Evolutionary conservation across 352 stramenopile species (phyloP), one percentile per base, ranked within the genome.

Genomic region (Globisporangium rhizosaccharum): DNA sequence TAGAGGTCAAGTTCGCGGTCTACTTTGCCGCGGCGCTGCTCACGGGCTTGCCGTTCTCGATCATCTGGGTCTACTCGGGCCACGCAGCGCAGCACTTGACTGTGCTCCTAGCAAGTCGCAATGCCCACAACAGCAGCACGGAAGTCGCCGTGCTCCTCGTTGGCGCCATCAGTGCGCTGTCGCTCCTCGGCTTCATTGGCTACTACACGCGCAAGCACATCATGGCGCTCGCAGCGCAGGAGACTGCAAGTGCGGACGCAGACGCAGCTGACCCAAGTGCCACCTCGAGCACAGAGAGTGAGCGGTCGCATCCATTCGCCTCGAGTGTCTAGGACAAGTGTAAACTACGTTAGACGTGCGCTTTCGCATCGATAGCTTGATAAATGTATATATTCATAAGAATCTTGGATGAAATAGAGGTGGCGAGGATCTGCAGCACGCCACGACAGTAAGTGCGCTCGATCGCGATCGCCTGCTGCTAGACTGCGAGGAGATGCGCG

Each of bases 31-130:
- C 83, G 8, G 81, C 80, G 46, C 56, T 93, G 46, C 44, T 90
- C 30, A 88, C 82, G 3, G 83, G 83, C 0, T 55, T 90, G 6
- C 73, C 76, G 18, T 93, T 90, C 63, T 87, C 78, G 3, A 63
- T 78, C 70, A 81, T 93, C 39, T 93, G 81, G 75, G 78, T 89
- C 47, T 93, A 88, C 57, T 85, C 80, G 8, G 81, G 84, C 50
- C 79, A 90, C 51, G 76, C 75, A 0, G 81, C 84, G 33, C 70
- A 87, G 66, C 80, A 90, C 46, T 56, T 91, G 48, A 72, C 79
- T 33, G 57, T 87, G 51, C 53, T 90, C 36, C 56, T 75, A n/a
- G 71, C 61, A 37, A 68, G 67, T n/a, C 53, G 65, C 30, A 63
- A 61, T 4, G 73, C 71, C n/a, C 70, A 70, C 33, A 39, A 12